Conservation (phyloP, 768 basidiomycete genomes). For the Glaciozyma martinii region DNA sequence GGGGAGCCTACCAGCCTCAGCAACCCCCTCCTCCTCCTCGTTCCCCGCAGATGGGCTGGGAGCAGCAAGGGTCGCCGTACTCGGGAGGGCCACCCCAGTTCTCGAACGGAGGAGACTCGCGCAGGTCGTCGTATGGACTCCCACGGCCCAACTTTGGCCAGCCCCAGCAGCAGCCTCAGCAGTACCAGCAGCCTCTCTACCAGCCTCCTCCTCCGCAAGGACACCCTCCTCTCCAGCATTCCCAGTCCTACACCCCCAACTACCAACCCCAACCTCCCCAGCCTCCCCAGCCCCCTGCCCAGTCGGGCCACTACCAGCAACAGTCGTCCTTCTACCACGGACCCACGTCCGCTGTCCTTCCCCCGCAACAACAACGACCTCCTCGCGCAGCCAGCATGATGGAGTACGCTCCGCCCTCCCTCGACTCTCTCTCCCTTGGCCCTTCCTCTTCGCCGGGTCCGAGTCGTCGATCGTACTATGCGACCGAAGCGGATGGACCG, state of each 20-base stretch:
- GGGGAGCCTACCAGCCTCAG: too few relatives aligned
- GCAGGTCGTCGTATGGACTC: background rate
- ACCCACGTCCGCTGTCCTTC: too few relatives aligned
- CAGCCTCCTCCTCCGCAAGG: background rate
- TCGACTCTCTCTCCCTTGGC: constrained; percentile 1
- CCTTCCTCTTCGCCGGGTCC: background rate
- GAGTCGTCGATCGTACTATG: constrained; percentile 15
- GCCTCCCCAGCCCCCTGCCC: background rate
- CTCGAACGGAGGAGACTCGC: background rate
- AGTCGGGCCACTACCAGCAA: background rate
- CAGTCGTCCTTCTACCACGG: background rate
- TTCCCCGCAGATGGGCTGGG: too few relatives aligned
- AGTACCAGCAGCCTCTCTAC: background rate
- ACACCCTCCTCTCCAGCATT: constrained; percentile 1
- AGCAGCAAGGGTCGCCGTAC: too few relatives aligned
- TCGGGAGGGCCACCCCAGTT: background rate
- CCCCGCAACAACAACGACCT: too few relatives aligned
- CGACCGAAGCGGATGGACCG: constrained; percentile 25
- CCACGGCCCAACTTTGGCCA: background rate
- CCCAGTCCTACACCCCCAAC: constrained; percentile 2
- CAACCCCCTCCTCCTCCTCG: too few relatives aligned
- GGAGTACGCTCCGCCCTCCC: background rate
- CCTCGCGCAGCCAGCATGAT: background rate
- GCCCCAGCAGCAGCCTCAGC: background rate
- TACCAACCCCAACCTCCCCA: constrained; percentile 3